Evolutionary conservation across 2,329 filamentous ascomycete species (phyloP).

Genomic region (Talaromyces amestolkiae): DNA sequence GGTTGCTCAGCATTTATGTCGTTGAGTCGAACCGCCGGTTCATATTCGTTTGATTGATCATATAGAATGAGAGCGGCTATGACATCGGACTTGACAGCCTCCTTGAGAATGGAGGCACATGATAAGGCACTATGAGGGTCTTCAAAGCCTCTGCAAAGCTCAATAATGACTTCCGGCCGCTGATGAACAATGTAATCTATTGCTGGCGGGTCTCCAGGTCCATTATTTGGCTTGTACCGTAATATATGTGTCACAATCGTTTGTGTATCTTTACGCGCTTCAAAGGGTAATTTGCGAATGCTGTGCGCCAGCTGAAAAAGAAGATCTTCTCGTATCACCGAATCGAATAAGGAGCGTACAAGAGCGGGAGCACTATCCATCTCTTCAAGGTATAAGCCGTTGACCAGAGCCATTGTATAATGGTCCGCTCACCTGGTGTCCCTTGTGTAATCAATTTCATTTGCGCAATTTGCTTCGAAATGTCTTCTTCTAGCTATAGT

Average conservation of each 20-base stretch:
- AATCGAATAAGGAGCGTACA: slow-evolving; percentile 78
- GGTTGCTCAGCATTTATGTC: slow-evolving; percentile 73
- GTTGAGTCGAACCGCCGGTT: slow-evolving; percentile 70
- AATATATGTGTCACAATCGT: slow-evolving; percentile 95
- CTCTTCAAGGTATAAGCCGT: slow-evolving; percentile 55
- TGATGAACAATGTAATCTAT: slow-evolving; percentile 85
- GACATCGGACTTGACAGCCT: slow-evolving; percentile 86
- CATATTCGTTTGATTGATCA: slow-evolving; percentile 75
- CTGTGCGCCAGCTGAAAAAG: slow-evolving; percentile 78
- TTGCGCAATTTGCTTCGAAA: slow-evolving; percentile 78
- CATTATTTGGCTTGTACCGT: slow-evolving; percentile 72
- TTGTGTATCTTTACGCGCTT: slow-evolving; percentile 92
- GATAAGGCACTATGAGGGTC: slow-evolving; percentile 87
- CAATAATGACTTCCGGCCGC: slow-evolving; percentile 80
- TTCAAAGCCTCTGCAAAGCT: slow-evolving; percentile 85
- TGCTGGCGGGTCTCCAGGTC: slow-evolving; percentile 74
- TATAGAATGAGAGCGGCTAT: slow-evolving; percentile 90
- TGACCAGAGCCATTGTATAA: slow-evolving; percentile 16
- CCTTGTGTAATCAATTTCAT: slow-evolving; percentile 95
- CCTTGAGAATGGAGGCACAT: slow-evolving; percentile 83
- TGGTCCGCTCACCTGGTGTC: slow-evolving; percentile 66
- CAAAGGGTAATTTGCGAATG: slow-evolving; percentile 85
- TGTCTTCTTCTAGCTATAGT: slow-evolving; percentile 73
- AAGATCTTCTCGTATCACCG: slow-evolving; percentile 84
- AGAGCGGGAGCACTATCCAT: slow-evolving; percentile 82